Conservation (phyloP, 768 basidiomycete species). For the Serendipita sp. region DNA sequence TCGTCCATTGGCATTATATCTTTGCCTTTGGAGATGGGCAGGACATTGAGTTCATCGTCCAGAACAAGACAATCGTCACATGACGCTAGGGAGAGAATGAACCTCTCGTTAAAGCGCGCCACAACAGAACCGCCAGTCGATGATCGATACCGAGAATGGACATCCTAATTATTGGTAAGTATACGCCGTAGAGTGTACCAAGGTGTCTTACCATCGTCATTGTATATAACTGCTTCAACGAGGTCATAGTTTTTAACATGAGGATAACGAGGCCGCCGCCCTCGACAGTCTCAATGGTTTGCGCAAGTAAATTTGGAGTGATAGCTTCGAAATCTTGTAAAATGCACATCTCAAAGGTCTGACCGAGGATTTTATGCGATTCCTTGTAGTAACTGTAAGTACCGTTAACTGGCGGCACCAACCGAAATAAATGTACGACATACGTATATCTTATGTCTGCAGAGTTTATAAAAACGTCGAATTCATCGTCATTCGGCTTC, state of each 20-base stretch:
- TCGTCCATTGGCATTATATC: conserved; percentile 60
- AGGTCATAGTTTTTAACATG: conserved; percentile 88
- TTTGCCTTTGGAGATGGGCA: conserved; percentile 89
- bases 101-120: conserved; percentile 97
- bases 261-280: conserved; percentile 84
- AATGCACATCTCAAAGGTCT: conserved; percentile 94
- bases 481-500: conserved; percentile 89
- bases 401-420: background rate
- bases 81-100: conserved; percentile 90
- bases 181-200: background rate
- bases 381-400: conserved; percentile 81
- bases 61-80: conserved; percentile 86
- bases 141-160: conserved; percentile 87
- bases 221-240: conserved; percentile 76
- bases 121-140: conserved; percentile 73
- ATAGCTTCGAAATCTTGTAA: conserved; percentile 97
- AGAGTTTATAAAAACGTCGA: conserved; percentile 97
- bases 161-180: conserved; percentile 44
- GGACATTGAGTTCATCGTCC: conserved; percentile 94
- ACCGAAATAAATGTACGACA: conserved; percentile 18
- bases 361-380: conserved; percentile 88
- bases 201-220: conserved; percentile 50
- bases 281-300: conserved; percentile 96
- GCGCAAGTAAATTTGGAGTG: conserved; percentile 89
- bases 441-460: conserved; percentile 97